These are phyloP conservation scores for Aspergillus uvarum DNA, from an alignment of 2,329 filamentous ascomycete genomes.

Conservation along the genomic window DNA sequence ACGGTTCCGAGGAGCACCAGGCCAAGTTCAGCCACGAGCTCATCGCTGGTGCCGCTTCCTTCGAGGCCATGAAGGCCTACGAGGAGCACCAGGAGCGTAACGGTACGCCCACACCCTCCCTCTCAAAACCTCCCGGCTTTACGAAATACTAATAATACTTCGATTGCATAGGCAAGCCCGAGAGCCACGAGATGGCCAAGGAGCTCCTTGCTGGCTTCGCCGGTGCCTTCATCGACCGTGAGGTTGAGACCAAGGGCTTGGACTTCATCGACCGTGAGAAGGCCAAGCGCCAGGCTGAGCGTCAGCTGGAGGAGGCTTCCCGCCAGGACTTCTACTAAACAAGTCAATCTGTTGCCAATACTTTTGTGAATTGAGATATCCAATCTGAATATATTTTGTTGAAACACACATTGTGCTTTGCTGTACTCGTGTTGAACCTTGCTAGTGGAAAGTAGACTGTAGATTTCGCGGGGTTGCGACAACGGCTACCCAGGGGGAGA, in stretches of 20 bases:
- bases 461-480: too few relatives aligned
- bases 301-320: constrained; percentile 50
- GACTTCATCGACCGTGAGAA: constrained; percentile 59
- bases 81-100: constrained; percentile 70
- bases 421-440: background rate
- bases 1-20: constrained; percentile 51
- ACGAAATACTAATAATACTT: too few relatives aligned
- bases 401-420: background rate
- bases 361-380: background rate
- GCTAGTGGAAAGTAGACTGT: too few relatives aligned
- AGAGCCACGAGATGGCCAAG: constrained; percentile 72
- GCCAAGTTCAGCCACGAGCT: constrained; percentile 70
- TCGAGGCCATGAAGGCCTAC: constrained; percentile 76
- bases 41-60: constrained; percentile 72
- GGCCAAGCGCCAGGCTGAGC: constrained; percentile 58
- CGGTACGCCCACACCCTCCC: constrained; percentile 46
- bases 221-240: constrained; percentile 74
- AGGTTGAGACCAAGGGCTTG: constrained; percentile 66
- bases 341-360: background rate
- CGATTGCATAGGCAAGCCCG: constrained; percentile 57
- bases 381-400: background rate
- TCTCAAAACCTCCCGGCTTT: too few relatives aligned
- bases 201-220: constrained; percentile 72
- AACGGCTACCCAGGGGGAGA: too few relatives aligned
- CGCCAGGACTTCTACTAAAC: constrained; percentile 10